Evolutionary conservation across 257 asterid species (phyloP), one percentile per base, ranked within the genome.

Genomic region (Knoxia roxburghii): DNA sequence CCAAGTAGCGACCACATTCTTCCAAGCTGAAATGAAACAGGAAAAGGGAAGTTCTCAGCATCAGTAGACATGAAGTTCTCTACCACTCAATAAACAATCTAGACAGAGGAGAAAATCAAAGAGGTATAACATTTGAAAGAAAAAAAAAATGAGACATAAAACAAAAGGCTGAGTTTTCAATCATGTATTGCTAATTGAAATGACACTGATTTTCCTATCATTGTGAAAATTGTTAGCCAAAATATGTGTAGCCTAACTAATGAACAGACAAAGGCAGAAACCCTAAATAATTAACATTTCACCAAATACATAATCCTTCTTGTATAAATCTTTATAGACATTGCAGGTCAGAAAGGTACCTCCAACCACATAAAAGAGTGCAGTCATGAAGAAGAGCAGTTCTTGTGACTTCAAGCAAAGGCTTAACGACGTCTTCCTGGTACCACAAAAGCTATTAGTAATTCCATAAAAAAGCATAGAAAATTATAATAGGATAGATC

Each of bases 1-100:
- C 99, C 87, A 90, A 72, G 82, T 94, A 94, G 51, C 99, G 91
- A 50, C 90, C 99, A 64, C 99, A 94, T 82, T 94, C 97, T 79
- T 94, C 99, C 87, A 90, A 80, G 84, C 99, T 93, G 75, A 72
- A 65, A 33, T 68, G 62, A 64, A 67, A 7, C 4, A 23, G 21
- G 17, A 43, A 9, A 71, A 17, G 21, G 24, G 8, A 14, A 41
- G 40, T 13, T 43, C 9, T 11, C 23, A 23, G 20, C 20, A 51
- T 54, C 17, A 45, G 48, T 5, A 70, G 29, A 61, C 68, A 32
- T 23, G 48, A 35, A 46, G 40, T 29, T 7, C 26, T 64, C 26
- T 46, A 46, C 35, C 60, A n/a, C 46, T 63, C 52, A 5, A 27
- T 2, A n/a, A 56, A 10, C 29, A 45, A 18, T 57, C 59, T 45